Conservation (phyloP, 257 asterid genomes). For the Cruciata laevipes region DNA sequence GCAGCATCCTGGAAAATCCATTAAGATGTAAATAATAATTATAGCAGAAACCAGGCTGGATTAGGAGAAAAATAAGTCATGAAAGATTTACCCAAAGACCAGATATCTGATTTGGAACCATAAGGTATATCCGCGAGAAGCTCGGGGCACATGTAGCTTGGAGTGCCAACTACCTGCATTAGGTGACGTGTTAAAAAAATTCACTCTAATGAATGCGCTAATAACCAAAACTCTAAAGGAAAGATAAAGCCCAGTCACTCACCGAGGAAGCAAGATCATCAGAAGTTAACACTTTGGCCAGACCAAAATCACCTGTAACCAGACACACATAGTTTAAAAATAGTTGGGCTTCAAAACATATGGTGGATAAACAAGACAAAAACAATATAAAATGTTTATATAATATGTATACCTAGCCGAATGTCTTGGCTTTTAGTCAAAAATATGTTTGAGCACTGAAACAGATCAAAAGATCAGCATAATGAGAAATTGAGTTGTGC, state of each 20-base stretch:
- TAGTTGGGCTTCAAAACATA: background rate
- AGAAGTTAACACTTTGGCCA: constrained; percentile 82
- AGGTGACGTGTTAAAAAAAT: background rate
- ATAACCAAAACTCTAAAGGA: constrained; percentile 9
- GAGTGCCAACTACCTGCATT: constrained; percentile 95
- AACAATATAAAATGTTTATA: background rate
- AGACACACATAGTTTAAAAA: constrained; percentile 8
- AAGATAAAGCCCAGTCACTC: constrained; percentile 28
- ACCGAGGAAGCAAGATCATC: constrained; percentile 98
- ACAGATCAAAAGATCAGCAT: constrained; percentile 23
- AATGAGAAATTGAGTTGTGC: background rate
- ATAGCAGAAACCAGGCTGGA: constrained; percentile 15
- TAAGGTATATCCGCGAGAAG: constrained; percentile 99
- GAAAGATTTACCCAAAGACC: constrained; percentile 77
- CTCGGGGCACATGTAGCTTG: constrained; percentile 99
- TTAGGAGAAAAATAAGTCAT: constrained; percentile 10
- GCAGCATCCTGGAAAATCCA: constrained; percentile 68
- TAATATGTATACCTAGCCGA: constrained; percentile 61
- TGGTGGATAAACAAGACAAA: background rate
- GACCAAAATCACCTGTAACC: constrained; percentile 93
- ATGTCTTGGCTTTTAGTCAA: constrained; percentile 87
- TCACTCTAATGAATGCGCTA: background rate
- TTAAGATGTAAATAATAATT: constrained; percentile 10
- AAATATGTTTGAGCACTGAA: constrained; percentile 95
- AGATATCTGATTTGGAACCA: constrained; percentile 94